A percentile compares a stretch with the other conserved stretches of the same genome.
These are phyloP conservation scores for Ehretia macrophylla DNA, from an alignment of 257 asterid genomes.

Conservation along the genomic window DNA sequence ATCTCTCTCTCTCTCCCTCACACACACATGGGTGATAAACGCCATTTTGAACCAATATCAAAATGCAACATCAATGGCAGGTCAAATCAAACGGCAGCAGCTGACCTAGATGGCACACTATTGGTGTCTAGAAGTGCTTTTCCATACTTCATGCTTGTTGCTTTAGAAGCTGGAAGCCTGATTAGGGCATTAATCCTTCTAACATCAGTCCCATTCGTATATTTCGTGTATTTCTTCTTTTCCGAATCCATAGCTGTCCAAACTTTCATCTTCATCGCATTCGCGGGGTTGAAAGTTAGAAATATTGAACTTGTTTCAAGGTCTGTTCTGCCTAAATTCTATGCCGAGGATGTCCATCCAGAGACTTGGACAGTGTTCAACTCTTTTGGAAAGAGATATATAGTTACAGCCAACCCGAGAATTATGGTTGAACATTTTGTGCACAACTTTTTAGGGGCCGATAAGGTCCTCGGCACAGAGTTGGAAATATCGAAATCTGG, in stretches of 20 bases:
- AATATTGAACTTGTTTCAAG: conserved; percentile 76
- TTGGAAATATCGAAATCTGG: conserved; percentile 56
- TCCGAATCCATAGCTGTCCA: conserved; percentile 60
- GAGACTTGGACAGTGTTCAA: conserved; percentile 71
- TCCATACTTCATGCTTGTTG: conserved; percentile 78
- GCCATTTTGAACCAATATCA: conserved; percentile 53
- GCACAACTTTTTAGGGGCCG: conserved; percentile 61
- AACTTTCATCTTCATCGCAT: conserved; percentile 48
- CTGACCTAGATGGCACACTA: conserved; percentile 87
- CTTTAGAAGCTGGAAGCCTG: conserved; percentile 81
- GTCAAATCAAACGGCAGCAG: conserved; percentile 59
- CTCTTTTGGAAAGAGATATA: conserved; percentile 64
- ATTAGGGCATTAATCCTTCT: conserved; percentile 58
- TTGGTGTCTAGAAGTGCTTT: conserved; percentile 53
- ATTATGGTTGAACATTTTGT: conserved; percentile 81
- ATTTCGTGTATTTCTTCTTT: conserved; percentile 44
- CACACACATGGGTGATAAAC: too few relatives aligned
- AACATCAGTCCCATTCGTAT: conserved; percentile 47
- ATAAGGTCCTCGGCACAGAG: conserved; percentile 81
- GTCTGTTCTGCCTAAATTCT: conserved; percentile 83
- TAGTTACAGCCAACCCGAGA: conserved; percentile 75
- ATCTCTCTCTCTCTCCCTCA: too few relatives aligned
- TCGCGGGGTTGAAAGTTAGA: conserved; percentile 57
- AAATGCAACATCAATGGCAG: conserved; percentile 50
- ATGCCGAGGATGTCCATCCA: conserved; percentile 74